Evolutionary conservation across 306 rosid genomes (phyloP), one percentile per base, ranked within the genome.

Genomic region (Albizia julibrissin): DNA sequence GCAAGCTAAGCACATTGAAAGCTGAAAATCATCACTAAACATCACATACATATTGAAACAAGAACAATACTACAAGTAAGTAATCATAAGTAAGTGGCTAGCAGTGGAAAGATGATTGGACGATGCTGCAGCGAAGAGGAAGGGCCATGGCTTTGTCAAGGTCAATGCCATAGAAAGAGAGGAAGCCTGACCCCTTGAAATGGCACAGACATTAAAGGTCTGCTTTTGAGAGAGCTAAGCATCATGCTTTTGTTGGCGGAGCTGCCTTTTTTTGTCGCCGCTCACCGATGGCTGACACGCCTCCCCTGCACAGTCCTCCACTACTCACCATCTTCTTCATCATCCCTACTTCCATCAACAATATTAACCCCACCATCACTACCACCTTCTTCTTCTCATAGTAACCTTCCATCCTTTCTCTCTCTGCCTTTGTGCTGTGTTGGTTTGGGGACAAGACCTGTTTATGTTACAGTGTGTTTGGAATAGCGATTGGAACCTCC

Each of bases 181-280:
- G 77, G 18, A 85, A 27, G 10, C 76, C 70, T 2, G 87, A 80
- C 42, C 52, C 74, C 73, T 85, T 83, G 77, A 85, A 80, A 46
- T n/a, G 16, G 80, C 91, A 88, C 7, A 83, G 85, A 84, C 91
- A 88, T 62, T 67, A 80, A 18, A 85, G 54, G 83, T 88, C 85
- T 1, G 91, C 85, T 3, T 50, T 29, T 9, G 77, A 49, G 21
- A 88, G 84, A 29, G 87, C 89, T 1, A 82, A 34, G 82, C 89
- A 88, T 43, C 91, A 88, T 1, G 31, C 24, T 3, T 26, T 31
- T 0, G 83, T 66, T 0, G 89, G 91, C 1, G 82, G 72, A 33
- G 34, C 34, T 29, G 1, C 74, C 67, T 84, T 74, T 27, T 58
- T 27, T 8, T 6, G 16, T 52, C 75, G 12, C 76, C 85, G 56